Evolutionary conservation across 345 rosid species (phyloP).

Genomic region (Tarenaya hassleriana): DNA sequence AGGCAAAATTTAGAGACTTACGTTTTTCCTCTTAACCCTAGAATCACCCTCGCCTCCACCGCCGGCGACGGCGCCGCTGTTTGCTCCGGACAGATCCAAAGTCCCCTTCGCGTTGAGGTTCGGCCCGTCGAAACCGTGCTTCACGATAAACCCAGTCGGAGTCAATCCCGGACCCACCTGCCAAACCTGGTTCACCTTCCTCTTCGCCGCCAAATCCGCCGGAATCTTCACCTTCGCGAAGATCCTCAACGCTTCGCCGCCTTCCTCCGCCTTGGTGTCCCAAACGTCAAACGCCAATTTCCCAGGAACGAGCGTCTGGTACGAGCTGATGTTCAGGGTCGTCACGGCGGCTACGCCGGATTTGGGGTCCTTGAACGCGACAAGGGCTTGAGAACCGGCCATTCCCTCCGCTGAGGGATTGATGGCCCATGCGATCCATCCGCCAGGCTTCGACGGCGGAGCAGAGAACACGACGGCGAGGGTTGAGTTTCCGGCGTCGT

Average conservation of each 20-base stretch:
- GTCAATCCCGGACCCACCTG: conserved; percentile 53
- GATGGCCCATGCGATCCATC: conserved; percentile 79
- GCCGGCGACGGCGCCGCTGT: conserved; percentile 4
- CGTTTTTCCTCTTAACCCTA: conserved; percentile 49
- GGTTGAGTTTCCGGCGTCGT: conserved; percentile 48
- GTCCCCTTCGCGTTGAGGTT: conserved; percentile 33
- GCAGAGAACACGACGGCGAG: conserved; percentile 68
- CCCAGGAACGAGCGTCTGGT: conserved; percentile 22
- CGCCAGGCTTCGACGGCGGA: conserved; percentile 37
- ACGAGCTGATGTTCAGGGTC: conserved; percentile 40
- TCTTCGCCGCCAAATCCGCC: conserved; percentile 35
- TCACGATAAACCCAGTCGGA: conserved; percentile 17
- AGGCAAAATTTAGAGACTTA: conserved; percentile 20
- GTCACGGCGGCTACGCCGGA: conserved; percentile 35
- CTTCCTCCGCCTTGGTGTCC: conserved; percentile 52
- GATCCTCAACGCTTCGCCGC: conserved; percentile 38
- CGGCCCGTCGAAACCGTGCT: conserved; percentile 28
- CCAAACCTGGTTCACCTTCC: conserved; percentile 74
- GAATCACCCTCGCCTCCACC: conserved; percentile 34
- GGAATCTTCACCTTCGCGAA: conserved; percentile 73
- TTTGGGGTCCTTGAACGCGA: conserved; percentile 36
- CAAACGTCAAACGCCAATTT: conserved; percentile 60
- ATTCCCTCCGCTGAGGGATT: conserved; percentile 60
- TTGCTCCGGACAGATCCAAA: conserved; percentile 32
- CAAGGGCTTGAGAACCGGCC: conserved; percentile 62